Evolutionary conservation across 2,329 filamentous ascomycete species (phyloP).

Genomic region (Aspergillus transmontanensis): DNA sequence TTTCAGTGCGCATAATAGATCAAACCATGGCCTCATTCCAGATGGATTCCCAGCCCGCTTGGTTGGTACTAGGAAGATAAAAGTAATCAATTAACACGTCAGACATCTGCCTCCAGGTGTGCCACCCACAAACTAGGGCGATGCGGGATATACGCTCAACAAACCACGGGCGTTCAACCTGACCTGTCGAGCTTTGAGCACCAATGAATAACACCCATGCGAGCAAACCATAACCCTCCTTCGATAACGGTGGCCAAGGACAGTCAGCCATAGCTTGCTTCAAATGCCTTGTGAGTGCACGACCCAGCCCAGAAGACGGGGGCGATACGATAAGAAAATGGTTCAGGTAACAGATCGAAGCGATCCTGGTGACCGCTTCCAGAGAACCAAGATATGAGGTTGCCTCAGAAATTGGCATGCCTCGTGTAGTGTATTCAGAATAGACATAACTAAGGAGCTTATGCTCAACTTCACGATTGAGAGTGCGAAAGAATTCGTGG

Average conservation of each 20-base stretch:
- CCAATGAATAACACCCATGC: constrained; percentile 39
- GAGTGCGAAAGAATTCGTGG: constrained; percentile 35
- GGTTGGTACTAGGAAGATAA: constrained; percentile 29
- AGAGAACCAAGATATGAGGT: constrained; percentile 25
- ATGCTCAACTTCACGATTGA: constrained; percentile 40
- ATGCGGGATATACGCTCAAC: constrained; percentile 29
- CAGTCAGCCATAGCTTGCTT: constrained; percentile 25
- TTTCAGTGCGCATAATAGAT: not conserved
- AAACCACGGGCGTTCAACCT: constrained; percentile 35
- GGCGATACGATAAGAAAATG: constrained; percentile 36
- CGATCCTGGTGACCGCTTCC: constrained; percentile 34
- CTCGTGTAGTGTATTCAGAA: constrained; percentile 4
- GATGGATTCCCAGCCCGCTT: constrained; percentile 28
- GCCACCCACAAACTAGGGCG: constrained; percentile 32
- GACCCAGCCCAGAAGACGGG: constrained; percentile 36
- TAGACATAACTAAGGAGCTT: constrained; percentile 43
- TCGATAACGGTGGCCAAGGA: constrained; percentile 16
- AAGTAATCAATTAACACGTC: constrained; percentile 31
- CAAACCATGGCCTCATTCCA: constrained; percentile 34
- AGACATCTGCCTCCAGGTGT: constrained; percentile 32
- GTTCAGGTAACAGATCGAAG: constrained; percentile 35
- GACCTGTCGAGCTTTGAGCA: constrained; percentile 33
- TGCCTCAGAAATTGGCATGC: not conserved
- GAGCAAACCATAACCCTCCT: constrained; percentile 27
- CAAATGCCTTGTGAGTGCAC: constrained; percentile 36